phyloP scores from a whole-genome alignment of 495 filamentous ascomycete species.

The Xanthoparmelia taractica region DNA sequence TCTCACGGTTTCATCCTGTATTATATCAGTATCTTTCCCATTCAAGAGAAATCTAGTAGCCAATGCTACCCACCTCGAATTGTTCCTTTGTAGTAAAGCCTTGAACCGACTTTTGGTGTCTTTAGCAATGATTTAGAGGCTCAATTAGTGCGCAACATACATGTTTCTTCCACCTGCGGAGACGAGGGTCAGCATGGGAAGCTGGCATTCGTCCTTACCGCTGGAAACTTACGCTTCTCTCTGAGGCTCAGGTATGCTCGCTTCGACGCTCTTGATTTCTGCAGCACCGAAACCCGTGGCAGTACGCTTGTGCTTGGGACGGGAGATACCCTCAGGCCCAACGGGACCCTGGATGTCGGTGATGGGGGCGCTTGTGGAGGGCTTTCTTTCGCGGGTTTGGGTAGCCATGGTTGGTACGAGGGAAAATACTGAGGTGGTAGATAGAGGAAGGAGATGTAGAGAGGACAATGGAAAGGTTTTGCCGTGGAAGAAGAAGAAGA shows the following conservation, averaged over 20 bases:
- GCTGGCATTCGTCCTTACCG: background rate
- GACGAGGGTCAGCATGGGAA: conserved; percentile 8
- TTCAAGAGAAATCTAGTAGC: background rate
- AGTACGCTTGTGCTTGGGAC: conserved; percentile 93
- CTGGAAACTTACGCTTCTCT: conserved; percentile 58
- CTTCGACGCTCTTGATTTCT: conserved; percentile 92
- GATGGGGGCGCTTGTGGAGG: conserved; percentile 73
- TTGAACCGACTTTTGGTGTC: conserved; percentile 42
- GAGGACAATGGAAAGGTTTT: background rate
- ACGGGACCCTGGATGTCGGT: conserved; percentile 74
- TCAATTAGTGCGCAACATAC: conserved; percentile 35
- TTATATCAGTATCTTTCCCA: conserved; percentile 11
- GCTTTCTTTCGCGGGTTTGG: conserved; percentile 53
- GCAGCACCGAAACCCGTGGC: conserved; percentile 81
- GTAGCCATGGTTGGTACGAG: conserved; percentile 26
- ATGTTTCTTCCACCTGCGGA: conserved; percentile 68
- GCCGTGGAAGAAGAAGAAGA: conserved; percentile 12
- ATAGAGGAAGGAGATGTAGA: background rate
- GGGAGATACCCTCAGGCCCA: conserved; percentile 53
- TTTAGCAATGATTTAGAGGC: conserved; percentile 17
- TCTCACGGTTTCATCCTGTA: conserved; percentile 70
- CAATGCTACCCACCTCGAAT: conserved; percentile 47
- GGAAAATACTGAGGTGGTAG: conserved; percentile 17
- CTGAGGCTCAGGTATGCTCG: conserved; percentile 77
- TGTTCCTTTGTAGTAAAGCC: conserved; percentile 70